Conservation (phyloP, 2,329 filamentous ascomycete genomes). For the Ceratocystis colombiana region DNA sequence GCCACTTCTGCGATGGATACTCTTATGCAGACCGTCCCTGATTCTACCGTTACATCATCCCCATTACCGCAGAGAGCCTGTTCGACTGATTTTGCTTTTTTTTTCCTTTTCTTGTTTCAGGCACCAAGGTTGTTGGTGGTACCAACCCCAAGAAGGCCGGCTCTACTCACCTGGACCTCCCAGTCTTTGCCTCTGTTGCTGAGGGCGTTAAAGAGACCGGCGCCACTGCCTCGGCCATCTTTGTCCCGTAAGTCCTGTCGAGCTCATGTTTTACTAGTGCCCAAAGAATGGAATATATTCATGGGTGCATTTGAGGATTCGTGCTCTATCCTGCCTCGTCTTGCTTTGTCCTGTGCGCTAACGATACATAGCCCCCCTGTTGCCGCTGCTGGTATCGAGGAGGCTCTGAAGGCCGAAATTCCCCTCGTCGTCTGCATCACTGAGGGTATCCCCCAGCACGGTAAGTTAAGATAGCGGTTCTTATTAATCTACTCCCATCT, state of each 20-base stretch:
- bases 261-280: conserved; percentile 15
- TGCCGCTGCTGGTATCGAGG: conserved; percentile 90
- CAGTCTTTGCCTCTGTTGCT: conserved; percentile 81
- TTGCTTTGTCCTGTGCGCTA: not conserved
- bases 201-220: conserved; percentile 86
- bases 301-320: not conserved
- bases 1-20: not conserved
- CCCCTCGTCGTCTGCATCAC: conserved; percentile 95
- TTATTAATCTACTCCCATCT: too few relatives aligned
- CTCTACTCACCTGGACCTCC: conserved; percentile 74
- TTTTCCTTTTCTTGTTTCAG: conserved; percentile 37
- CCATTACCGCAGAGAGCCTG: not conserved
- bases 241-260: conserved; percentile 64
- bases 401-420: conserved; percentile 87
- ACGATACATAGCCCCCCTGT: conserved; percentile 59
- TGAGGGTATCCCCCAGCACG: conserved; percentile 94
- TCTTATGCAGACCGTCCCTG: not conserved
- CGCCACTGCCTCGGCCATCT: conserved; percentile 86
- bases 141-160: conserved; percentile 99
- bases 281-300: not conserved
- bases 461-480: conserved; percentile 41
- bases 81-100: conserved; percentile 19
- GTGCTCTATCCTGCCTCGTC: not conserved
- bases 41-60: not conserved
- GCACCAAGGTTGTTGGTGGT: conserved; percentile 94